Base-by-base conservation (phyloP, 345 rosid genomes). In the Acer campestre region DNA sequence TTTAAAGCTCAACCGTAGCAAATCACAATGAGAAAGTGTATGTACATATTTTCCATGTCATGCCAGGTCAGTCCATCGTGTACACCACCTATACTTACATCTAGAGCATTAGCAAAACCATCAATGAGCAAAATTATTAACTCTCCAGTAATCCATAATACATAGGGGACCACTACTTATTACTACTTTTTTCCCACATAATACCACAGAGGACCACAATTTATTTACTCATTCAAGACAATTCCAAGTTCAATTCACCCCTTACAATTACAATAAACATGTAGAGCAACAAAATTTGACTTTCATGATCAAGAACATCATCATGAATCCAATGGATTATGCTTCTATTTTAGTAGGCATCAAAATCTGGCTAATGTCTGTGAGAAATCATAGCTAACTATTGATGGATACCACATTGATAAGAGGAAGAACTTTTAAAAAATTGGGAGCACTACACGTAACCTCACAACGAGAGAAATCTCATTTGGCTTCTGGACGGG, bases 361-460 rank as follows among this genome's bases (percentile, higher is more conserved):
- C 16, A 27, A 23, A 20, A 63, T 63, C 17, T 5, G 3, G 2
- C 35, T 25, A 63, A 63, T 63, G 38, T 23, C 17, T 63, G 1
- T 63, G 1, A 29, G 67, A 27, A 63, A 63, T 23, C 38, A 23
- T 23, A 0, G 9, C 67, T 13, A 13, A 10, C 35, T 23, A 63
- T 14, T 23, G 67, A 6, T 29, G 67, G 35, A 63, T 63, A 14
- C 40, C 67, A 20, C 16, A 63, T 27, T 29, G 18, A 63, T 4
- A 25, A 18, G 38, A 13, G 40, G 38, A 13, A 23, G 38, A 25
- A 29, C 38, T 25, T 62, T 23, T 23, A 3, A 12, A 63, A 63
- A 46, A 25, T 61, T 61, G 31, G 67, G 14, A 46, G 44, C 71
- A 42, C 46, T 38, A 68, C 53, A 68, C 72, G 17, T 67, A 18